Evolutionary conservation across 2,329 filamentous ascomycete species (phyloP).

Genomic region (Neocucurbitaria cava): DNA sequence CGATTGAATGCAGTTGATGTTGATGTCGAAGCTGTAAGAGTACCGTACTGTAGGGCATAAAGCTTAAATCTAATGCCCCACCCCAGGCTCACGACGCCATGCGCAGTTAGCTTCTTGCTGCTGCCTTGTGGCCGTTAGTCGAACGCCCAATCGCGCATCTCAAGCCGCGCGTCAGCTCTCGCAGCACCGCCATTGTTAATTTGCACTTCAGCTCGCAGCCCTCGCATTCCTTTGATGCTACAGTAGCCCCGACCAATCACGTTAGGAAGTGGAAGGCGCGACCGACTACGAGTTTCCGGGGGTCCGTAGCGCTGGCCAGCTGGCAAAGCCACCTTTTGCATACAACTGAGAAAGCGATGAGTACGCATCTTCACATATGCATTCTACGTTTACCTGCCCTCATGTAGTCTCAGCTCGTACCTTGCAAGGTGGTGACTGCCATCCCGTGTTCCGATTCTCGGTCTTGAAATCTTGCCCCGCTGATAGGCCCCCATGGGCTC

Average conservation of each 20-base stretch:
- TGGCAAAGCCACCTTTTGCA: background rate
- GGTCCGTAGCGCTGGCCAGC: background rate
- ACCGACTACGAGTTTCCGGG: background rate
- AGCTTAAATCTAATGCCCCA: conserved; percentile 6
- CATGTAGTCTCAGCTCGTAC: background rate
- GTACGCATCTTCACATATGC: background rate
- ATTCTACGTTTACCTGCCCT: background rate
- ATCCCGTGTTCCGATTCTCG: background rate
- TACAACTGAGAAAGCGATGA: background rate
- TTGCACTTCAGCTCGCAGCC: background rate
- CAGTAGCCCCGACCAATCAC: background rate
- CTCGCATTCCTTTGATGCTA: background rate
- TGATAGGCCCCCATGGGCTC: background rate
- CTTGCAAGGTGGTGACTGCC: background rate
- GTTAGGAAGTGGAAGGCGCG: conserved; percentile 10
- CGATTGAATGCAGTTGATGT: background rate
- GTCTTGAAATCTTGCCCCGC: background rate
- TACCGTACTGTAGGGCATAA: background rate
- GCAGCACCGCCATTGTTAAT: background rate
- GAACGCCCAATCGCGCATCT: conserved; percentile 13
- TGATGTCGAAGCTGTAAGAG: background rate
- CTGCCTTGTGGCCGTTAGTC: conserved; percentile 14
- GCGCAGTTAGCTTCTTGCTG: conserved; percentile 11
- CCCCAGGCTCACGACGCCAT: conserved; percentile 1
- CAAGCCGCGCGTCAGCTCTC: background rate